These are phyloP conservation scores for Gracilariopsis chorda DNA, from an alignment of 23 red algal species.

Conservation along the genomic window DNA sequence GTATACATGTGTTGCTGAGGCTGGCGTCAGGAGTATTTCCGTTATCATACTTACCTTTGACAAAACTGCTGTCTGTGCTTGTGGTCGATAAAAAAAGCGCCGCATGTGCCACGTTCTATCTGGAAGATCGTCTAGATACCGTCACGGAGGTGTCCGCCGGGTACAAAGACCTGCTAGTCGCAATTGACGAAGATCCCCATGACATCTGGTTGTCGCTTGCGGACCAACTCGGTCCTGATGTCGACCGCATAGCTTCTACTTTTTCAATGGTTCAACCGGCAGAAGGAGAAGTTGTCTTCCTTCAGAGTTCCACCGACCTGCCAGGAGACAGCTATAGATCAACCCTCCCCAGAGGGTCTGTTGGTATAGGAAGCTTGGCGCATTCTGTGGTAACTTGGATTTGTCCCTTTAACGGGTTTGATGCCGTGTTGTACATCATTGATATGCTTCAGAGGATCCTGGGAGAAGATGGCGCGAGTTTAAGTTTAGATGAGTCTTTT, in stretches of 20 bases:
- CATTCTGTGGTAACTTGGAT: conserved; percentile 54
- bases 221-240: not conserved
- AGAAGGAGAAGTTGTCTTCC: conserved; percentile 29
- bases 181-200: conserved; percentile 26
- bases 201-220: conserved; percentile 11
- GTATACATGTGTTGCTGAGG: not conserved
- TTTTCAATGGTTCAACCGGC: conserved; percentile 10
- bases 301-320: conserved; percentile 38
- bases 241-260: not conserved
- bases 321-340: conserved; percentile 38
- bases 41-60: conserved; percentile 28
- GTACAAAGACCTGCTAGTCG: conserved; percentile 15
- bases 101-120: conserved; percentile 1
- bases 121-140: conserved; percentile 12
- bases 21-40: conserved; percentile 48
- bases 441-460: conserved; percentile 17
- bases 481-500: conserved; percentile 17
- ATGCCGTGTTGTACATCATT: conserved; percentile 25
- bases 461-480: conserved; percentile 28
- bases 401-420: conserved; percentile 39
- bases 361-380: conserved; percentile 34
- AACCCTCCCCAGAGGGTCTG: not conserved
- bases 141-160: conserved; percentile 25
- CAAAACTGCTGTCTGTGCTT: conserved; percentile 20
- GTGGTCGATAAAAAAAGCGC: conserved; percentile 22